Evolutionary conservation across 768 basidiomycete species (phyloP).

Genomic region (Tricholoma bakamatsutake): DNA sequence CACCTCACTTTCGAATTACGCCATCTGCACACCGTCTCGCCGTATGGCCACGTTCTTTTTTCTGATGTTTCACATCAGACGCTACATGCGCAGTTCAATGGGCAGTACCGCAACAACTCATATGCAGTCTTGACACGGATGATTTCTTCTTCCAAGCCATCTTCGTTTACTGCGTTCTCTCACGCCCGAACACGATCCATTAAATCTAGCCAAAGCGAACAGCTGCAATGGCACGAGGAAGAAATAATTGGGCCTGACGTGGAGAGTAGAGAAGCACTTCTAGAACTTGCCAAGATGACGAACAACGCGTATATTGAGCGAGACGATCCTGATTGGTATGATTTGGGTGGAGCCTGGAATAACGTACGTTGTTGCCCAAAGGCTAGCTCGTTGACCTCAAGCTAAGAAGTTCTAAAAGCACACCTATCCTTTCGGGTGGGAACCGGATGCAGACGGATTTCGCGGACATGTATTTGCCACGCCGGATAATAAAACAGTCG

Average conservation of each 20-base stretch:
- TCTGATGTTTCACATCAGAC: conserved; percentile 34
- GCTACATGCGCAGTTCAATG: conserved; percentile 4
- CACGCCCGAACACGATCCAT: conserved; percentile 41
- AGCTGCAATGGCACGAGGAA: conserved; percentile 66
- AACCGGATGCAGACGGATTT: conserved; percentile 80
- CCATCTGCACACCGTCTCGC: conserved; percentile 53
- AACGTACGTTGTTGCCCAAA: conserved; percentile 26
- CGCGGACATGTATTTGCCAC: conserved; percentile 90
- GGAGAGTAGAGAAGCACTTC: conserved; percentile 66
- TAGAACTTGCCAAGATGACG: conserved; percentile 90
- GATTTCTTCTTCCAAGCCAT: conserved; percentile 37
- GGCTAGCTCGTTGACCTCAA: neutral
- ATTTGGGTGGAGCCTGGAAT: conserved; percentile 62
- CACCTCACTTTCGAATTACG: conserved; percentile 49
- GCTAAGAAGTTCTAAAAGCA: neutral
- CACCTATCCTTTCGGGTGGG: conserved; percentile 90
- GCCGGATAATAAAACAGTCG: conserved; percentile 74
- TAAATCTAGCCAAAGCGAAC: conserved; percentile 38
- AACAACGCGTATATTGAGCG: conserved; percentile 82
- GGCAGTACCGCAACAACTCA: conserved; percentile 11
- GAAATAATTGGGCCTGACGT: conserved; percentile 73
- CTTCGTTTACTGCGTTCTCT: conserved; percentile 39
- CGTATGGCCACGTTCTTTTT: conserved; percentile 46
- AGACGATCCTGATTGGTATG: conserved; percentile 70
- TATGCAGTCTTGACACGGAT: conserved; percentile 35